Evolutionary conservation across 2,329 filamentous ascomycete species (phyloP), one percentile per base, ranked within the genome.

Genomic region (Talaromyces sp.): DNA sequence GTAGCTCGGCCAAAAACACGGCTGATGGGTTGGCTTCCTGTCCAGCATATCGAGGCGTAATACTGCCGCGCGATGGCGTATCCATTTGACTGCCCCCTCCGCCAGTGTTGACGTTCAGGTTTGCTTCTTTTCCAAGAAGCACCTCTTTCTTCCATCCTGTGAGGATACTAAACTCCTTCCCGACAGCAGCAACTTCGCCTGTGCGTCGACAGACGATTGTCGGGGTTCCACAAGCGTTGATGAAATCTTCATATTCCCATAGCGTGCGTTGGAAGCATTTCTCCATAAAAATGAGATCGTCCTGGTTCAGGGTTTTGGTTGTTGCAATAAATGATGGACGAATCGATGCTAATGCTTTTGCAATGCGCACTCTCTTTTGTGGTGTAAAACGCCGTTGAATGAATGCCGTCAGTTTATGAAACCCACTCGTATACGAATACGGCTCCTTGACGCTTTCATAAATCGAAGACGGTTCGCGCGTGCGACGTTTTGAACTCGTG

Each of bases 281-380:
- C 75, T 99, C 95, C 90, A 96, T 96, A 75, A 98, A 97, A 27
- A 99, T 88, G 31, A 98, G 81, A 75, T 99, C 95, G 69, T 95
- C 89, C 18, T 88, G 83, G 66, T 92, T 93, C 64, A 98, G 81
- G n/a, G 91, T 92, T 70, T 91, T 90, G 23, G 91, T 96, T 65
- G 92, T 96, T 10, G 92, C 89, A 65, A 98, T 94, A 72, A 99
- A 95, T 0, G 92, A 95, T 1, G 95, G 94, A 7, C 95, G 89
- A 68, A 97, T 96, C 52, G 90, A 92, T 6, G 91, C 89, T 58
- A 99, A 83, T 0, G 93, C 89, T 77, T 93, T 91, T 63, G 92
- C 92, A 66, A 97, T 96, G 62, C 89, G 87, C 28, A 94, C 76
- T 0, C 89, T 89, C 76, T 93, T 93, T 66, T 87, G 87, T 12